A percentile compares a stretch with the other conserved stretches of the same genome.
Conservation (phyloP, 2,329 filamentous ascomycete species). For the Sclerotiophoma versabilis region DNA sequence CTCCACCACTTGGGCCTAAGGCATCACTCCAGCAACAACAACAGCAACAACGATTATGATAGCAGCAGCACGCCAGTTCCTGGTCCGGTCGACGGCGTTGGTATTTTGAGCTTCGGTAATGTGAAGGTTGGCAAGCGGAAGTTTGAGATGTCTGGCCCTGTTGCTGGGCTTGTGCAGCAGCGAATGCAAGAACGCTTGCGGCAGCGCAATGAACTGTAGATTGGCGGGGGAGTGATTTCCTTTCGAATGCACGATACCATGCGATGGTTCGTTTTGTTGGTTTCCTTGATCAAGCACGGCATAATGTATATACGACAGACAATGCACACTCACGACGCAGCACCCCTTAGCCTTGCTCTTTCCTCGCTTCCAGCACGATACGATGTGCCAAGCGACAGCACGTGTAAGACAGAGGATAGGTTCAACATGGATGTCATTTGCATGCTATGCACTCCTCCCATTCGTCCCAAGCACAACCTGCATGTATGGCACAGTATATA, state of each 20-base stretch:
- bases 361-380: no score
- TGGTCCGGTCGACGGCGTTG: not conserved
- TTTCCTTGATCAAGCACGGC: not conserved
- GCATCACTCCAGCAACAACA: conserved; percentile 5
- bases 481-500: no score
- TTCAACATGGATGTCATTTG: conserved; percentile 13
- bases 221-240: not conserved
- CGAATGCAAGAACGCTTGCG: conserved; percentile 35
- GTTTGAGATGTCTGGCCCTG: conserved; percentile 44
- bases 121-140: conserved; percentile 42
- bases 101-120: conserved; percentile 13
- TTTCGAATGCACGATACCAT: conserved; percentile 28
- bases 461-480: not conserved
- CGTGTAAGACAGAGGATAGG: not conserved
- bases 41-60: conserved; percentile 1
- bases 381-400: not conserved
- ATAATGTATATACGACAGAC: conserved; percentile 33
- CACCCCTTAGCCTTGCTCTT: not conserved
- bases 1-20: conserved; percentile 9
- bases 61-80: not conserved
- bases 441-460: conserved; percentile 6
- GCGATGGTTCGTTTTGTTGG: conserved; percentile 16
- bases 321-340: conserved; percentile 16
- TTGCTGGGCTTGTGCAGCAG: conserved; percentile 45
- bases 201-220: conserved; percentile 43